phyloP scores from a whole-genome alignment of 2,329 filamentous ascomycete genomes.

The Fusarium robinianum region DNA sequence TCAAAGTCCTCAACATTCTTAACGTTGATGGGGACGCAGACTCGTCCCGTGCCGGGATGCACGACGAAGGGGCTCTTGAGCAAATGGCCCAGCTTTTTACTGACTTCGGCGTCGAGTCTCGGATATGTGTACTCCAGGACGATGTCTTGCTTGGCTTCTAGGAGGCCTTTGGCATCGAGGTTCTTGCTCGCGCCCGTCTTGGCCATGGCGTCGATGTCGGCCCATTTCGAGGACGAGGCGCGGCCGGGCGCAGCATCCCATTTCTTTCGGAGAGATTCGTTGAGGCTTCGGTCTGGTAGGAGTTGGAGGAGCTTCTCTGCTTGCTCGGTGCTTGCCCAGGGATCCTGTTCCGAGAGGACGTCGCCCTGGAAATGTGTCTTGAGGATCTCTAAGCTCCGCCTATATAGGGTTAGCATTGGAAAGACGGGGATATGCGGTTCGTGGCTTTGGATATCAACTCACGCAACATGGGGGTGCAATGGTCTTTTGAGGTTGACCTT shows the following conservation, averaged over 20 bases:
- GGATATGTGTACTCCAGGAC: constrained; percentile 98
- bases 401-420: constrained; percentile 41
- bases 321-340: constrained; percentile 73
- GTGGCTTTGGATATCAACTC: constrained; percentile 37
- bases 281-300: constrained; percentile 78
- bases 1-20: constrained; percentile 78
- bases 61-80: constrained; percentile 97
- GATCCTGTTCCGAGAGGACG: constrained; percentile 83
- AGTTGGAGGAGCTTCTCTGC: constrained; percentile 80
- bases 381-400: constrained; percentile 83
- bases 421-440: background rate
- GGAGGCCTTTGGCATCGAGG: constrained; percentile 73
- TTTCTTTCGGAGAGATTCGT: constrained; percentile 80
- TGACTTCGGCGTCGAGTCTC: constrained; percentile 93
- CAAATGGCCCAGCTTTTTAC: constrained; percentile 97
- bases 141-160: constrained; percentile 93
- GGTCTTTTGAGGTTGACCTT: constrained; percentile 83
- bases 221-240: constrained; percentile 82
- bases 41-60: constrained; percentile 89
- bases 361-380: constrained; percentile 83
- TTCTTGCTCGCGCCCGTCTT: constrained; percentile 73
- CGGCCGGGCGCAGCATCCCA: constrained; percentile 86
- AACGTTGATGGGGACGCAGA: constrained; percentile 93
- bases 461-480: constrained; percentile 85
- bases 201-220: constrained; percentile 86